A percentile compares a stretch with the other conserved stretches of the same genome.
phyloP scores from a whole-genome alignment of 345 rosid species.

The Kernera saxatilis region DNA sequence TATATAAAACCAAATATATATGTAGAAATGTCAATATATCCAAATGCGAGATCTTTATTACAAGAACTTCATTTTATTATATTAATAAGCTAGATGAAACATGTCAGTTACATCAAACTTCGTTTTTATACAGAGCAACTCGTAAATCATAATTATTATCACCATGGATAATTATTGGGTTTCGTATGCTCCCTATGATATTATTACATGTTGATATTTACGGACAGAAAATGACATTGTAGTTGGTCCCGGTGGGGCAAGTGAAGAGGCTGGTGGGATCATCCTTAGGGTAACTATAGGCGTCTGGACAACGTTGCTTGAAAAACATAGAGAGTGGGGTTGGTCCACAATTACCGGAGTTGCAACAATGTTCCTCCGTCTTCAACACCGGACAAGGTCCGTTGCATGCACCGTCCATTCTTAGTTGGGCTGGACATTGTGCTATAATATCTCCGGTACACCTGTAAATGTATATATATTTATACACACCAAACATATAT shows the following conservation, averaged over 20 bases:
- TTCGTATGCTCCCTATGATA: background rate
- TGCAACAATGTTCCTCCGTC: conserved; percentile 43
- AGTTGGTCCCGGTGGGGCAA: conserved; percentile 21
- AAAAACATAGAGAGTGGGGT: conserved; percentile 41
- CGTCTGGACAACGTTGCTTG: conserved; percentile 49
- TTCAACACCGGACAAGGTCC: conserved; percentile 37
- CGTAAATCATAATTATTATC: background rate
- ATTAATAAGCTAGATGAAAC: background rate
- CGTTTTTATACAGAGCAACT: conserved; percentile 6
- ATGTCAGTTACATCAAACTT: too few species aligned
- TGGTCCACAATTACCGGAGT: conserved; percentile 39
- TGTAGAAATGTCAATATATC: background rate
- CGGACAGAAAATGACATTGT: conserved; percentile 30
- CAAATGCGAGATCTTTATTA: background rate
- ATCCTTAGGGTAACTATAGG: conserved; percentile 55
- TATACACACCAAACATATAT: too few species aligned
- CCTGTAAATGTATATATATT: conserved; percentile 28
- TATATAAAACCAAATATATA: background rate
- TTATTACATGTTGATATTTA: background rate
- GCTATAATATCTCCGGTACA: conserved; percentile 33
- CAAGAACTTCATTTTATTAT: background rate
- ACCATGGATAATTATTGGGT: background rate
- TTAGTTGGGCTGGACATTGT: conserved; percentile 37
- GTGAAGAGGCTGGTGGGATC: conserved; percentile 33
- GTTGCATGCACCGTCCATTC: conserved; percentile 41